Conservation (phyloP, 768 basidiomycete genomes). For the Mrakia frigida region DNA sequence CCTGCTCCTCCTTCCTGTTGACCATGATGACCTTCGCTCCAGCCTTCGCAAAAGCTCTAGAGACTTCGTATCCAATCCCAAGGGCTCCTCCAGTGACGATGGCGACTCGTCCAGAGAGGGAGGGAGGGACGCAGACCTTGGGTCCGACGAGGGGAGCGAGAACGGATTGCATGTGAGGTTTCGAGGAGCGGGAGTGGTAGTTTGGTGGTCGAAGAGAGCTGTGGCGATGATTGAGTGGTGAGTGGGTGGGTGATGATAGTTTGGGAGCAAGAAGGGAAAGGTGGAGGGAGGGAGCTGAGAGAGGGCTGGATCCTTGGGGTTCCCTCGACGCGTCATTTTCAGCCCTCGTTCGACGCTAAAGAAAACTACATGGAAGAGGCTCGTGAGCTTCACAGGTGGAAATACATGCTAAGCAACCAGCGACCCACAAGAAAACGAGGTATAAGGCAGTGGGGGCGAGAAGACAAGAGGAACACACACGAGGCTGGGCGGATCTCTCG, state of each 20-base stretch:
- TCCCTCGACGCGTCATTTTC: too few species aligned
- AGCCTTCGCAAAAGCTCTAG: conserved; percentile 37
- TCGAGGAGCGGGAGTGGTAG: neutral
- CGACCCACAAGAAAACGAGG: too few species aligned
- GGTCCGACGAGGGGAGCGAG: conserved; percentile 42
- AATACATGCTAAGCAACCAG: too few species aligned
- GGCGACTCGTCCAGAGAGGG: neutral
- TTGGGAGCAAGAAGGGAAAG: neutral
- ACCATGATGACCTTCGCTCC: conserved; percentile 40
- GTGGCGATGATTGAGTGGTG: neutral
- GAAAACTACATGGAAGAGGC: too few species aligned
- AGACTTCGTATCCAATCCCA: conserved; percentile 38
- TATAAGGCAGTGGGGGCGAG: too few species aligned
- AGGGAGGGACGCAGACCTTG: conserved; percentile 11
- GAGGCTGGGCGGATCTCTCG: too few species aligned
- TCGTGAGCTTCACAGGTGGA: too few species aligned
- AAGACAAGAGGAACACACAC: too few species aligned
- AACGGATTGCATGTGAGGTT: conserved; percentile 38
- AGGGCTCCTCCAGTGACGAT: conserved; percentile 33
- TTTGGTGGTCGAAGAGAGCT: neutral
- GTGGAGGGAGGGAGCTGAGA: too few species aligned
- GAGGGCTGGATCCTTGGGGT: too few species aligned
- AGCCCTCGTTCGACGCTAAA: too few species aligned
- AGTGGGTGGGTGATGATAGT: neutral
- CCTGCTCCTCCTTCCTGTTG: conserved; percentile 43